Evolutionary conservation across 106 monocot genomes (phyloP).

Genomic region (Vanilla planifolia): DNA sequence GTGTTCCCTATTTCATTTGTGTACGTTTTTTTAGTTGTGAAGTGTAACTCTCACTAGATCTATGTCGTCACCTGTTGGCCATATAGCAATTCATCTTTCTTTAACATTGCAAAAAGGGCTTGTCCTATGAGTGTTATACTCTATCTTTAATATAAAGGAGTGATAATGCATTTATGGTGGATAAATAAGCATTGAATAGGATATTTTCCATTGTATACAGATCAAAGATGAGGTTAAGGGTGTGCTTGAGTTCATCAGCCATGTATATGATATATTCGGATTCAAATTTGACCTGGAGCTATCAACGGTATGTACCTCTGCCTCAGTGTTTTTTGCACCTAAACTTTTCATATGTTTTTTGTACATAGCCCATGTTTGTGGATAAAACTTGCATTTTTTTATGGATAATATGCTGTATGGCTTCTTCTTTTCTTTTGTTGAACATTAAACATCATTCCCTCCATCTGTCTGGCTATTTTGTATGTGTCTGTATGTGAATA

Average conservation of each 20-base stretch:
- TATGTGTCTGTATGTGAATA: no score
- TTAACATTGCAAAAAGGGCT: not conserved
- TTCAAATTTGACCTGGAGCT: conserved; percentile 94
- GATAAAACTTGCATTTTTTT: not conserved
- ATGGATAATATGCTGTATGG: not conserved
- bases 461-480: no score
- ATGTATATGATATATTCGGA: conserved; percentile 79
- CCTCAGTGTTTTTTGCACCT: not conserved
- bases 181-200: not conserved
- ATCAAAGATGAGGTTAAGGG: conserved; percentile 82
- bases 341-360: not conserved
- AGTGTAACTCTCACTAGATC: not conserved
- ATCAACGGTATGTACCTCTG: conserved; percentile 59
- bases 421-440: not conserved
- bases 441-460: no score
- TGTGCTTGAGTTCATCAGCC: conserved; percentile 75
- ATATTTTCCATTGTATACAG: conserved; percentile 22
- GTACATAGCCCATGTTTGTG: not conserved
- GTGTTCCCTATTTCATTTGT: not conserved
- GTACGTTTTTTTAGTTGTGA: no score
- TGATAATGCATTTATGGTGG: no score
- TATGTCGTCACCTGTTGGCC: no score
- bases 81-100: not conserved
- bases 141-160: not conserved
- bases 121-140: not conserved